Evolutionary conservation across 2,329 filamentous ascomycete genomes (phyloP).

Genomic region (Penicillium sp.): DNA sequence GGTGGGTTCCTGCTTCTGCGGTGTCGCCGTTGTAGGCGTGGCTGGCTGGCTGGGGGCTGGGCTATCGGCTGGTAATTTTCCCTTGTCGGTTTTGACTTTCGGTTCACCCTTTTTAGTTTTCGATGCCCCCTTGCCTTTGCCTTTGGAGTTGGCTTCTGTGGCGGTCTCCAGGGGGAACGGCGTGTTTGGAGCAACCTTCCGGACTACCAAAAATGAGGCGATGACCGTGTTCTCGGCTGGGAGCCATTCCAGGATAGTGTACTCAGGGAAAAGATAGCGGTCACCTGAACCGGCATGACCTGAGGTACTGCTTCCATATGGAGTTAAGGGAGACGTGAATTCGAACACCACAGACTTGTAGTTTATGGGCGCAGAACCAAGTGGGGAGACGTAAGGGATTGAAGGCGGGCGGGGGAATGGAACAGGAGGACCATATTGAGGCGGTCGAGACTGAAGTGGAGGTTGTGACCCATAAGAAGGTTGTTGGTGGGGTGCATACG

Average conservation of each 20-base stretch:
- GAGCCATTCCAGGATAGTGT: constrained; percentile 43
- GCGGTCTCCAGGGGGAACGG: constrained; percentile 32
- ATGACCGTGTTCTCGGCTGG: constrained; percentile 40
- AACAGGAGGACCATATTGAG: constrained; percentile 27
- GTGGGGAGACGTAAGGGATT: constrained; percentile 26
- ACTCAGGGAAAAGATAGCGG: constrained; percentile 43
- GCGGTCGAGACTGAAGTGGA: constrained; percentile 32
- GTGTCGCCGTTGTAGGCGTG: constrained; percentile 12
- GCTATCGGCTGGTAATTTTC: constrained; percentile 10
- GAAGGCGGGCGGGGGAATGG: not conserved
- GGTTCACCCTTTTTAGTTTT: constrained; percentile 35
- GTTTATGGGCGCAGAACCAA: constrained; percentile 31
- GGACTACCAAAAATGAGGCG: constrained; percentile 41
- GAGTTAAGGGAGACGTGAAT: constrained; percentile 37
- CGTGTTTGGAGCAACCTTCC: constrained; percentile 35
- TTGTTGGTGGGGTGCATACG: constrained; percentile 27
- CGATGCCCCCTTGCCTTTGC: constrained; percentile 25
- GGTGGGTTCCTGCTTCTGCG: constrained; percentile 12
- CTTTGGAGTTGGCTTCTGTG: constrained; percentile 22
- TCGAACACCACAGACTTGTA: constrained; percentile 44
- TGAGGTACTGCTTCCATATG: constrained; percentile 35
- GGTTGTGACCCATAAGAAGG: constrained; percentile 26
- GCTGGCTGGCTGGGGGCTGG: constrained; percentile 8
- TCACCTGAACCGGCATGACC: constrained; percentile 39
- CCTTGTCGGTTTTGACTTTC: constrained; percentile 19